Base-by-base conservation (phyloP, 176 grass and related monocot species). In the Thinopyrum elongatum region DNA sequence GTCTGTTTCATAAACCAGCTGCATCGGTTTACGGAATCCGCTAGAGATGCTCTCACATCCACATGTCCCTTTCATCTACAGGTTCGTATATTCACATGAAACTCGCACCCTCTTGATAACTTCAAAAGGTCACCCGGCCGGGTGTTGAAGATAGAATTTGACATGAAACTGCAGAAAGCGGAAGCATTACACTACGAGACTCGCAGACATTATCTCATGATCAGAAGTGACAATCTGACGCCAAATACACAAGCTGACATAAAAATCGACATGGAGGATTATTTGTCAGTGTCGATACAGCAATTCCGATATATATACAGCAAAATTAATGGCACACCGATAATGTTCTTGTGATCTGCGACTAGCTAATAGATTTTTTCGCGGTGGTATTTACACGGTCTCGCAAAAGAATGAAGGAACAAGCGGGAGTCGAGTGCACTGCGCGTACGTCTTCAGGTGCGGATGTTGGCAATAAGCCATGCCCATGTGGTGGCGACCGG, bases 361-460 rank as follows among this genome's bases (percentile, higher is more conserved):
- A n/a, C 36, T 66, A 84, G 42, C 80, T 85, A 63, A 5, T 25
- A 42, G 13, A 42, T n/a, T 16, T 5, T n/a, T 9, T 30, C 2
- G 36, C 10, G 66, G 67, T 26, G 71, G 6, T 76, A 81, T 81
- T 31, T 82, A 61, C 77, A 86, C 23, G 33, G 23, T 26, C 39
- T 74, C 70, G 41, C 33, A 15, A 83, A 87, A 38, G 53, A 87
- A 86, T 47, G 28, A 65, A 65, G 14, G 33, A 87, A 87, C 64
- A 4, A 41, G 39, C 39, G 12, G 66, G 3, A 7, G 15, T 3
- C 17, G 16, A 21, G 49, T 53, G 16, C 49, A n/a, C n/a, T n/a
- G n/a, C n/a, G n/a, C n/a, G n/a, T n/a, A n/a, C n/a, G n/a, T n/a
- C n/a, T n/a, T 67, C 65, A 67, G 65, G 65, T 30, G 30, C 65